Percentiles rank a stretch among this genome's conserved stretches.
Conservation (phyloP, 192 early-diverging fungal genomes). For the Jimgerdemannia flammicorona region DNA sequence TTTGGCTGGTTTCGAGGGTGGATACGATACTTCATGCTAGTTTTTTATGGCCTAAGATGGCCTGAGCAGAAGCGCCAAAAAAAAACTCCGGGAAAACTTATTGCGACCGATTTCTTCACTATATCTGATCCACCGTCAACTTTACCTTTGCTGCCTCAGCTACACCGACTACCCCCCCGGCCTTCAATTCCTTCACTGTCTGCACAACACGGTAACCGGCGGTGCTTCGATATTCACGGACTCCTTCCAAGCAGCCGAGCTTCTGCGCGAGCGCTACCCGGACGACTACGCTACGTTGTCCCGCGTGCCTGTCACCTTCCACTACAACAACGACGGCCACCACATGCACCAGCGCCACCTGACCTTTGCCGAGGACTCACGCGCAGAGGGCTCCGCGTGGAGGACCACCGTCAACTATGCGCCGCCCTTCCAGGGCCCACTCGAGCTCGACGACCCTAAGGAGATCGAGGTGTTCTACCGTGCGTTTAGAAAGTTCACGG, state of each 20-base stretch:
- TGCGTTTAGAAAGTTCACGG: conserved; percentile 59
- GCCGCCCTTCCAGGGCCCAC: conserved; percentile 82
- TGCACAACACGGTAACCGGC: conserved; percentile 74
- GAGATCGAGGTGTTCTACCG: conserved; percentile 55
- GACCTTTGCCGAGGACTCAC: conserved; percentile 52
- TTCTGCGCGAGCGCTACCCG: conserved; percentile 51
- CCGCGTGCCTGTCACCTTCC: conserved; percentile 67
- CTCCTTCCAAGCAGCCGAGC: conserved; percentile 62
- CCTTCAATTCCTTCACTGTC: conserved; percentile 72
- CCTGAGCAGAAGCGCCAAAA: background rate
- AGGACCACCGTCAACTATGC: conserved; percentile 65
- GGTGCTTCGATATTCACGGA: conserved; percentile 76
- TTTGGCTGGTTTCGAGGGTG: background rate
- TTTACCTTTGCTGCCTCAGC: conserved; percentile 26
- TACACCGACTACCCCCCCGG: conserved; percentile 81
- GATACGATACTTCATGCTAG: background rate
- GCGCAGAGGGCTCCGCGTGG: conserved; percentile 30
- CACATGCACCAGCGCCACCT: conserved; percentile 67
- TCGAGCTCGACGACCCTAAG: conserved; percentile 39
- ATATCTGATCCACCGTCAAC: background rate
- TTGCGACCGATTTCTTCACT: background rate
- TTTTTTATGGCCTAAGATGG: background rate
- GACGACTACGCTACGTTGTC: conserved; percentile 56
- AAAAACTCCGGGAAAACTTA: background rate
- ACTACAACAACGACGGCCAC: conserved; percentile 77